Evolutionary conservation across 768 basidiomycete genomes (phyloP), one percentile per base, ranked within the genome.

Genomic region (Mrakia frigida): DNA sequence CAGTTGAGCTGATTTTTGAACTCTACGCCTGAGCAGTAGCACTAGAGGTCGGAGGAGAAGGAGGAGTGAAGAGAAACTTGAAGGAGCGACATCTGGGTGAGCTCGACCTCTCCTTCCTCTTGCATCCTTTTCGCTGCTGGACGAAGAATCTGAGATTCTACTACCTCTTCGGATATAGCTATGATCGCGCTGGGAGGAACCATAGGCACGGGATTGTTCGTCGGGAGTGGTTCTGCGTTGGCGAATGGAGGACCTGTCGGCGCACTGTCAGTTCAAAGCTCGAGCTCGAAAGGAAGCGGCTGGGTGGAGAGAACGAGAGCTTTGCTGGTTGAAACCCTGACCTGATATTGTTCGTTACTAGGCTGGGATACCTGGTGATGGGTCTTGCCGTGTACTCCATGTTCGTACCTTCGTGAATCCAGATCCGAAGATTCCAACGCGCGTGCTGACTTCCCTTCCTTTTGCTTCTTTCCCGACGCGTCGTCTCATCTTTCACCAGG

Each of bases 191-290:
- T 76, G 18, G 75, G 75, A 23, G 75, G 75, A 41, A 61, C 67
- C 3, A 75, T 75, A 25, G 70, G 75, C 37, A 76, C 75, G 9
- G 75, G 75, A 3, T 35, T 76, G 4, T 76, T 76, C 61, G 75
- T 76, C 4, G 75, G 75, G 16, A n/a, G n/a, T 6, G 75, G 75
- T 14, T 31, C 59, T 1, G 75, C 75, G 6, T 59, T 76, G 7
- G 61, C 70, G 11, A 37, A 70, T 13, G 75, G 75, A 35, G 75
- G 75, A 25, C 75, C 75, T 21, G 43, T 65, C 0, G 75, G 75
- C 11, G 60, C 53, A 16, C 39, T 76, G 37, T 56, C 23, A 61
- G 67, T 56, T 25, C 61, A 14, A 41, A n/a, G 37, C 25, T 46
- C 6, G 25, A 25, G 25, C 16, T 33, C 52, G n/a, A 39, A 18